phyloP scores from a whole-genome alignment of 306 rosid species.

The Ceratonia siliqua region DNA sequence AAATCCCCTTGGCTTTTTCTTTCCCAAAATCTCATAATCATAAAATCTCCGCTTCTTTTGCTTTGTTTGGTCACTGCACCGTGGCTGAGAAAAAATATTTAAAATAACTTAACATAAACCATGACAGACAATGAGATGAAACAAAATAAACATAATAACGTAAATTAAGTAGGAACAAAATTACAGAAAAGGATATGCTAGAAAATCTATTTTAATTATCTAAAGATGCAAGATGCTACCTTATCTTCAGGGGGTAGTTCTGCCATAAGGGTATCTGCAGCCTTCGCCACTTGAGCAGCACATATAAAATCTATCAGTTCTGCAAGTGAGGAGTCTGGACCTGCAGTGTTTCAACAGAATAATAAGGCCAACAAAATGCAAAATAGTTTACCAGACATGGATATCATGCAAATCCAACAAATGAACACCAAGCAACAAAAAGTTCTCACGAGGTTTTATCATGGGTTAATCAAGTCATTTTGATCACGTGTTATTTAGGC shows the following conservation, averaged over 20 bases:
- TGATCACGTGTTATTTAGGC: neutral
- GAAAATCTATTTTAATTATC: conserved; percentile 1
- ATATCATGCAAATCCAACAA: neutral
- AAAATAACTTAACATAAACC: conserved; percentile 23
- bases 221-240: conserved; percentile 48
- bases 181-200: conserved; percentile 13
- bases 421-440: neutral
- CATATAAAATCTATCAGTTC: conserved; percentile 75
- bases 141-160: neutral
- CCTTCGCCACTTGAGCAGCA: conserved; percentile 79
- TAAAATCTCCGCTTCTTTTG: conserved; percentile 56
- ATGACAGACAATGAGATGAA: conserved; percentile 10
- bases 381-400: neutral
- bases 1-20: conserved; percentile 48
- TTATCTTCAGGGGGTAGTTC: conserved; percentile 54
- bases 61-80: conserved; percentile 34
- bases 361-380: conserved; percentile 28
- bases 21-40: conserved; percentile 57
- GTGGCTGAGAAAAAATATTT: conserved; percentile 60
- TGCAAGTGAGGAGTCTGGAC: conserved; percentile 56
- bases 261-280: conserved; percentile 52
- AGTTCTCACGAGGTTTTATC: neutral
- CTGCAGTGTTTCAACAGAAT: conserved; percentile 49
- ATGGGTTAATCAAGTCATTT: neutral
- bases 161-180: neutral